Evolutionary conservation across 108 stramenopile species (phyloP).

Genomic region (Conticribra guillardii): DNA sequence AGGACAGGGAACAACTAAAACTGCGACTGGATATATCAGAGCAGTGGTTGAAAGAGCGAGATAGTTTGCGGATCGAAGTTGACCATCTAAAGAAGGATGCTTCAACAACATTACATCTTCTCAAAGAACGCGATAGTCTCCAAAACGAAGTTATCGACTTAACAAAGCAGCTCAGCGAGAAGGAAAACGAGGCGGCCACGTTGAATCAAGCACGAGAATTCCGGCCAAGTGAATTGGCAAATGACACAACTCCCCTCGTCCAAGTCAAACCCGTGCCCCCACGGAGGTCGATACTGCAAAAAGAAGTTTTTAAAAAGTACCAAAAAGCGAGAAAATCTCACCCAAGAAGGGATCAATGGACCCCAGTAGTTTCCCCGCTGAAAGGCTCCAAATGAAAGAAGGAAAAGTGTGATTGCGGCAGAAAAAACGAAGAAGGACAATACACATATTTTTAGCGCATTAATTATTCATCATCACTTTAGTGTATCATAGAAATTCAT

Average conservation of each 20-base stretch:
- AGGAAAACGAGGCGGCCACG: not conserved
- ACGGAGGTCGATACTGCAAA: too few species aligned
- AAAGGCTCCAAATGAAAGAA: too few species aligned
- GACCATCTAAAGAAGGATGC: not conserved
- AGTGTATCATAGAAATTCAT: too few species aligned
- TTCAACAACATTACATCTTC: not conserved
- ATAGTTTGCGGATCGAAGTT: not conserved
- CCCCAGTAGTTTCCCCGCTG: not conserved
- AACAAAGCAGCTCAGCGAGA: not conserved
- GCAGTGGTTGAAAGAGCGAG: not conserved
- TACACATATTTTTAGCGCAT: too few species aligned
- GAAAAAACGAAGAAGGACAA: too few species aligned
- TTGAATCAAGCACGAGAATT: not conserved
- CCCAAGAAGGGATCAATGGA: not conserved
- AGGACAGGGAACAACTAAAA: not conserved
- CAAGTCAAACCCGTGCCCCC: too few species aligned
- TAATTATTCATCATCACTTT: too few species aligned
- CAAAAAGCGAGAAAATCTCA: too few species aligned
- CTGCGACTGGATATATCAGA: not conserved
- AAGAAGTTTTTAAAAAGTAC: too few species aligned
- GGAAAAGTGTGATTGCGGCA: too few species aligned
- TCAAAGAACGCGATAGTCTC: not conserved
- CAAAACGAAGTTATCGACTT: not conserved
- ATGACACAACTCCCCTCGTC: too few species aligned
- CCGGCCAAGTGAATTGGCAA: too few species aligned